phyloP scores from a whole-genome alignment of 139 green algal genomes.

The Deuterostichococcus epilithicus region DNA sequence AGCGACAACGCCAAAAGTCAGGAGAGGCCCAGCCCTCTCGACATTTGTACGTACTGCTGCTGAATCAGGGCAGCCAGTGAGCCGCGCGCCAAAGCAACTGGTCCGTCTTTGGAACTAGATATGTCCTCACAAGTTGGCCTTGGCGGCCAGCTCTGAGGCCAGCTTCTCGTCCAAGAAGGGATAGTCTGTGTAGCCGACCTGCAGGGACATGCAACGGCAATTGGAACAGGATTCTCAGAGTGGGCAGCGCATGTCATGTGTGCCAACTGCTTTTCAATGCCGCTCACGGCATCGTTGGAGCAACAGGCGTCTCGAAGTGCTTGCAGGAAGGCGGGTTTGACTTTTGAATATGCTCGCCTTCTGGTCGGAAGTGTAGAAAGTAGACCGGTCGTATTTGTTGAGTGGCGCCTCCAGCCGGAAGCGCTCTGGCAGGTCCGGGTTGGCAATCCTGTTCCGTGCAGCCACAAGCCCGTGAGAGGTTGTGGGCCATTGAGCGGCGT shows the following conservation, averaged over 20 bases:
- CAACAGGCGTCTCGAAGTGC: not conserved
- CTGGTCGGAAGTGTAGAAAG: slow-evolving; percentile 61
- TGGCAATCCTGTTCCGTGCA: slow-evolving; percentile 51
- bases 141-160: slow-evolving; percentile 3
- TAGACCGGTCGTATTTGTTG: slow-evolving; percentile 72
- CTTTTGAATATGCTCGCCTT: not conserved
- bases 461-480: slow-evolving; percentile 2
- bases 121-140: not conserved
- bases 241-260: no score
- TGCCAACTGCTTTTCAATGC: no score
- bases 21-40: no score
- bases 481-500: no score
- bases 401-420: slow-evolving; percentile 53
- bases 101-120: no score
- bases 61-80: no score
- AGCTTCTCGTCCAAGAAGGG: slow-evolving; percentile 66
- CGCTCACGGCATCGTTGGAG: no score
- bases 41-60: no score
- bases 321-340: no score
- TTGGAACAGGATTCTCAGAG: not conserved
- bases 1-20: no score
- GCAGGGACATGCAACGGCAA: not conserved
- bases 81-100: no score
- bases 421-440: slow-evolving; percentile 73
- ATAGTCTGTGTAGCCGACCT: slow-evolving; percentile 77